These are phyloP conservation scores for Alternaria postmessia DNA, from an alignment of 2,329 filamentous ascomycete genomes.

Conservation along the genomic window DNA sequence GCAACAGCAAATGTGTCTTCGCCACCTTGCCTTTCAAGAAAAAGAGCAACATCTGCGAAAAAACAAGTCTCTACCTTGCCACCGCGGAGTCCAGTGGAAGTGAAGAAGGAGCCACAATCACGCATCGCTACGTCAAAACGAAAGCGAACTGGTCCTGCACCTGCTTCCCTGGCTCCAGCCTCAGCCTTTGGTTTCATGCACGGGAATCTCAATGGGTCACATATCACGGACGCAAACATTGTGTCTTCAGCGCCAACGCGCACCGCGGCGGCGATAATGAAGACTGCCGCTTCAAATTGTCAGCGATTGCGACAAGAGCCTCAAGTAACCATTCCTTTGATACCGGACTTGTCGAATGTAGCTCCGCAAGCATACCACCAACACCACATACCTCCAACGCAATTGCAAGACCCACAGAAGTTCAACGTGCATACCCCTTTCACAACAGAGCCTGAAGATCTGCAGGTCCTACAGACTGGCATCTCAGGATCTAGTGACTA, in stretches of 20 bases:
- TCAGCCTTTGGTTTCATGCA: no score
- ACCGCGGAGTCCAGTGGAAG: conserved; percentile 1
- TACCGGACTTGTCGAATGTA: neutral
- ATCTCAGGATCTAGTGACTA: neutral
- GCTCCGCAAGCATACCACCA: neutral
- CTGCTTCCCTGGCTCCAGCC: neutral
- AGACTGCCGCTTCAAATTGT: no score
- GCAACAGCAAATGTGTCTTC: neutral
- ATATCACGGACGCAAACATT: no score
- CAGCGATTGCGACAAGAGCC: no score
- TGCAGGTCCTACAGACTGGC: neutral
- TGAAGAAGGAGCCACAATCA: conserved; percentile 1
- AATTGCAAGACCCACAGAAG: neutral
- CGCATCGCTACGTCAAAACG: conserved; percentile 21
- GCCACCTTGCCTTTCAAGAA: neutral
- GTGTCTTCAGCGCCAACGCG: no score
- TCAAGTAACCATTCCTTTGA: no score
- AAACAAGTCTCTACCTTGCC: neutral
- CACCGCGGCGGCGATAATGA: no score
- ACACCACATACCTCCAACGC: neutral
- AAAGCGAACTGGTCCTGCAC: conserved; percentile 19
- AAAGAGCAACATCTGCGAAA: neutral
- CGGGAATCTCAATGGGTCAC: no score
- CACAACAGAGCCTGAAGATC: neutral
- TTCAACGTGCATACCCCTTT: neutral